Conservation (phyloP, 1,284 basidiomycete species). For the Coniferiporia weirii region DNA sequence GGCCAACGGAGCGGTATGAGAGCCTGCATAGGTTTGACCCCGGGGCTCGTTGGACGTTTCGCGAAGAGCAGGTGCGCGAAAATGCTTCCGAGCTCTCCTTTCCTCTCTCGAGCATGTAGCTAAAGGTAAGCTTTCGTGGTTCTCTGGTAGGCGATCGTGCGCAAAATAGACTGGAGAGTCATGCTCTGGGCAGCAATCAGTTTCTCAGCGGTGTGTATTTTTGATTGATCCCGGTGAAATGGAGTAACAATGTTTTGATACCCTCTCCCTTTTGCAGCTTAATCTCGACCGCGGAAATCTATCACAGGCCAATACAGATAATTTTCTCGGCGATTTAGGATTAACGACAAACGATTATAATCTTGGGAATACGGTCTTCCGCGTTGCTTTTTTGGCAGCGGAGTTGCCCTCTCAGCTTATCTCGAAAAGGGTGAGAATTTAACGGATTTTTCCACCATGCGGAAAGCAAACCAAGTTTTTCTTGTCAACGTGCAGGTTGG, state of each 20-base stretch:
- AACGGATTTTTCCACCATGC: background rate
- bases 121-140: background rate
- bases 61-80: slow-evolving; percentile 51
- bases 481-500: slow-evolving; percentile 35
- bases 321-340: slow-evolving; percentile 57
- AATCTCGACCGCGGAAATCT: slow-evolving; percentile 56
- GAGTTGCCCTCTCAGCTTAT: slow-evolving; percentile 71
- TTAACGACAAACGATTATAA: slow-evolving; percentile 65
- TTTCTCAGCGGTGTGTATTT: slow-evolving; percentile 46
- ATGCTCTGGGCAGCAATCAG: slow-evolving; percentile 62
- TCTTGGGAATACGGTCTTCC: slow-evolving; percentile 55
- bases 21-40: slow-evolving; percentile 64
- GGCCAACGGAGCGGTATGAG: slow-evolving; percentile 55
- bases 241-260: background rate
- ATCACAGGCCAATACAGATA: slow-evolving; percentile 60
- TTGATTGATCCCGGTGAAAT: slow-evolving; percentile 1
- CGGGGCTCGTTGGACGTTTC: slow-evolving; percentile 60
- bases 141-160: slow-evolving; percentile 38
- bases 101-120: too few species aligned
- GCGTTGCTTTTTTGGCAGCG: slow-evolving; percentile 53
- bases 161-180: slow-evolving; percentile 59
- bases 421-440: slow-evolving; percentile 50
- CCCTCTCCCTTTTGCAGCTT: slow-evolving; percentile 8
- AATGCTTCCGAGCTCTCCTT: too few species aligned
- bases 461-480: background rate